Conservation (phyloP, 2,329 filamentous ascomycete species). For the Pseudohalonectria lignicola region DNA sequence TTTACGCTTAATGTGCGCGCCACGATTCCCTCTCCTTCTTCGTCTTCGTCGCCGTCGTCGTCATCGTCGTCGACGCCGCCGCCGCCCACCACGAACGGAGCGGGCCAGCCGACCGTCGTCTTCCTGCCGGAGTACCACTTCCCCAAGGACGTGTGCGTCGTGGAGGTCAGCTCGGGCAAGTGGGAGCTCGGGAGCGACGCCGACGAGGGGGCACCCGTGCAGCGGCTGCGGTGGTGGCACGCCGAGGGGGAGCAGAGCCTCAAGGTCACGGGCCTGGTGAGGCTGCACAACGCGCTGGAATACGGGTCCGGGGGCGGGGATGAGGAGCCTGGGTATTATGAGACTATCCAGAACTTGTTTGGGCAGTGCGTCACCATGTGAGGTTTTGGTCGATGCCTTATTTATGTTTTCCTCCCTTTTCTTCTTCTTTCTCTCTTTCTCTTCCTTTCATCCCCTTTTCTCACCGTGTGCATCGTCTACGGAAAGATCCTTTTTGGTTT, state of each 20-base stretch:
- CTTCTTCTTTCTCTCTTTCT: neutral
- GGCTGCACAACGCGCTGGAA: slow-evolving; percentile 45
- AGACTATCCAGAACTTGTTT: slow-evolving; percentile 38
- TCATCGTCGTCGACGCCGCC: neutral
- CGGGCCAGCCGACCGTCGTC: slow-evolving; percentile 55
- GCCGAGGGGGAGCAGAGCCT: slow-evolving; percentile 72
- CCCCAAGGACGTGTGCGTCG: slow-evolving; percentile 57
- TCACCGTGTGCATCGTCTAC: too few relatives aligned
- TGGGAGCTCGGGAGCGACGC: slow-evolving; percentile 77
- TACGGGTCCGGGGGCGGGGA: slow-evolving; percentile 42
- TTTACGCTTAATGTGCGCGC: slow-evolving; percentile 65
- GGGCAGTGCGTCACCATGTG: slow-evolving; percentile 43
- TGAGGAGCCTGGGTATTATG: slow-evolving; percentile 64
- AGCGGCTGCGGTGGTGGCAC: slow-evolving; percentile 89
- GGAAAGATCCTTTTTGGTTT: too few relatives aligned
- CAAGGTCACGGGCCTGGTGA: slow-evolving; percentile 62
- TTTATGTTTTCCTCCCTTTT: neutral
- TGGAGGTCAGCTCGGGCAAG: slow-evolving; percentile 75
- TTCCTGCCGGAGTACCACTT: slow-evolving; percentile 92
- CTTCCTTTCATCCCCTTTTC: neutral
- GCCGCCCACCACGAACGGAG: neutral
- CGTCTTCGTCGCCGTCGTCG: slow-evolving; percentile 30
- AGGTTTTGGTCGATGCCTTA: neutral
- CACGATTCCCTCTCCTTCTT: too few relatives aligned
- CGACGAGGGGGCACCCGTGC: slow-evolving; percentile 55